Evolutionary conservation across 2,329 filamentous ascomycete genomes (phyloP).

Genomic region (Phialophora verrucosa): DNA sequence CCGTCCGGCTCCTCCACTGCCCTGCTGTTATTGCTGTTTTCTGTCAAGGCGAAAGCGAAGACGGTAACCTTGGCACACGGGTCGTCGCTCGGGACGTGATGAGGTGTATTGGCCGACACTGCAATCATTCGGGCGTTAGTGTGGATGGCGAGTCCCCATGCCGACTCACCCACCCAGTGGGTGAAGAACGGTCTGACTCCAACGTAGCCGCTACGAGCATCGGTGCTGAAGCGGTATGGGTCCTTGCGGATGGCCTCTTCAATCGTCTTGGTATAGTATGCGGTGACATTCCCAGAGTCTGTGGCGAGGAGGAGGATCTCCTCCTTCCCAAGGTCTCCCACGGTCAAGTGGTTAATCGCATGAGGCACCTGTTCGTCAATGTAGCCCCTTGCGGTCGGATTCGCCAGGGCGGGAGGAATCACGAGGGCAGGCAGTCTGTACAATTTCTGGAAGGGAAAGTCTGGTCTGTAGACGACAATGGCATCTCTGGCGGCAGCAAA

Average conservation of each 20-base stretch:
- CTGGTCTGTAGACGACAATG: constrained; percentile 54
- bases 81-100: constrained; percentile 32
- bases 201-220: constrained; percentile 43
- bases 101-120: constrained; percentile 73
- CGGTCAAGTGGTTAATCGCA: constrained; percentile 70
- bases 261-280: constrained; percentile 67
- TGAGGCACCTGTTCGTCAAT: constrained; percentile 62
- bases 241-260: constrained; percentile 52
- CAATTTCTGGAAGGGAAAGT: constrained; percentile 49
- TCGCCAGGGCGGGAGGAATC: constrained; percentile 50
- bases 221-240: constrained; percentile 31
- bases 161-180: constrained; percentile 75
- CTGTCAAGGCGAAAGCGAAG: constrained; percentile 49
- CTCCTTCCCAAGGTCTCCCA: constrained; percentile 70
- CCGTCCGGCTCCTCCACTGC: constrained; percentile 31
- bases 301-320: constrained; percentile 72
- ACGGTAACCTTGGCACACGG: constrained; percentile 38
- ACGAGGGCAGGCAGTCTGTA: constrained; percentile 49
- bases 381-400: constrained; percentile 55
- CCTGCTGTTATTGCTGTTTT: constrained; percentile 38
- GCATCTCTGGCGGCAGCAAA: constrained; percentile 51
- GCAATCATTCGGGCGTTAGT: constrained; percentile 81
- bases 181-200: constrained; percentile 67
- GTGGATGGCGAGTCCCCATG: constrained; percentile 90
- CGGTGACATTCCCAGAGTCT: constrained; percentile 77